Evolutionary conservation across 768 basidiomycete species (phyloP).

Genomic region (Termitomyces sp.): DNA sequence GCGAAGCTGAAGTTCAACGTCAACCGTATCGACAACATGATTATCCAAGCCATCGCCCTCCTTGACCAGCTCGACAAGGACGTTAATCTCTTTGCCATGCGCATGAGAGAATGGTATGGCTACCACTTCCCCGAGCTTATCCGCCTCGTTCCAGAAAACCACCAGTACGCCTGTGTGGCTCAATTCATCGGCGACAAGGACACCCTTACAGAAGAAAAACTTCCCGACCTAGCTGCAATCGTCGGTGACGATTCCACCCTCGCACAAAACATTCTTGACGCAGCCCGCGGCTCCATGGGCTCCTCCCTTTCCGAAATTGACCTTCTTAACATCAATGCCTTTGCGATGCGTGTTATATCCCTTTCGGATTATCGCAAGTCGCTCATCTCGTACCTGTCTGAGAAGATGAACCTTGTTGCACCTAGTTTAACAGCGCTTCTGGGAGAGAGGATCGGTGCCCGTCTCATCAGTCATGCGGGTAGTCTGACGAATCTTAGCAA

Average conservation of each 20-base stretch:
- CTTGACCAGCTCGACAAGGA: slow-evolving; percentile 99
- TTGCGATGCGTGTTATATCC: slow-evolving; percentile 87
- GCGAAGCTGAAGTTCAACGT: slow-evolving; percentile 98
- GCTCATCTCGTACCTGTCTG: slow-evolving; percentile 79
- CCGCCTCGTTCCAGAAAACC: slow-evolving; percentile 89
- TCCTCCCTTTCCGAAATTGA: slow-evolving; percentile 88
- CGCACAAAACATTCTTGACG: slow-evolving; percentile 93
- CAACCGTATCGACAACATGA: slow-evolving; percentile 97
- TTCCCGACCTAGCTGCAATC: slow-evolving; percentile 73
- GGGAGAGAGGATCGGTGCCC: slow-evolving; percentile 89
- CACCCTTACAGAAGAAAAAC: slow-evolving; percentile 69
- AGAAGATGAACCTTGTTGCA: slow-evolving; percentile 98
- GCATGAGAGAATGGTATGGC: slow-evolving; percentile 97
- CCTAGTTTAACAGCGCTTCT: slow-evolving; percentile 89
- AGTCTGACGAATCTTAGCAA: slow-evolving; percentile 96
- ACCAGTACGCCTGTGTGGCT: slow-evolving; percentile 84
- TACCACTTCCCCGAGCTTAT: slow-evolving; percentile 99
- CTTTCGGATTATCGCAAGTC: slow-evolving; percentile 93
- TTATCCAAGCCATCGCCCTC: slow-evolving; percentile 97
- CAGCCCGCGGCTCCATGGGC: slow-evolving; percentile 92
- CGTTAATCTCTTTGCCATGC: slow-evolving; percentile 98
- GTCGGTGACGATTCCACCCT: slow-evolving; percentile 81
- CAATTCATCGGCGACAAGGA: slow-evolving; percentile 92
- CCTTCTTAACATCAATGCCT: slow-evolving; percentile 92
- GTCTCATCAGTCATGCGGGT: slow-evolving; percentile 93